These are phyloP conservation scores for Rhamnella rubrinervis DNA, from an alignment of 331 rosid genomes.

Conservation along the genomic window DNA sequence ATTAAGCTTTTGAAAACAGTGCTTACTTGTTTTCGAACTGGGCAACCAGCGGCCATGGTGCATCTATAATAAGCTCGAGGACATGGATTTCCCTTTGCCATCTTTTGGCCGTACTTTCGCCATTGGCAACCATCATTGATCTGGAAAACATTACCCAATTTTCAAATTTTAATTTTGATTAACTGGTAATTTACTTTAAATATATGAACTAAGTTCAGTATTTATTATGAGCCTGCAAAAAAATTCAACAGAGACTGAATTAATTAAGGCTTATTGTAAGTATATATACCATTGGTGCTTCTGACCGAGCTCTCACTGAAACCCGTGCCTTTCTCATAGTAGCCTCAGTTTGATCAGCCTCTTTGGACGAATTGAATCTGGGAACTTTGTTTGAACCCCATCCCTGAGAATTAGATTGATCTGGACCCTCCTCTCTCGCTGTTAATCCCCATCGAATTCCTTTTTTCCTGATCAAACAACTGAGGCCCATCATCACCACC, in stretches of 20 bases:
- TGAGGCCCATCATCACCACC: conserved; percentile 31
- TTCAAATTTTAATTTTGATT: neutral
- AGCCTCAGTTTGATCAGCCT: conserved; percentile 70
- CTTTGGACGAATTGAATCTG: conserved; percentile 44
- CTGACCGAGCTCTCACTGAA: conserved; percentile 80
- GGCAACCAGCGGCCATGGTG: conserved; percentile 89
- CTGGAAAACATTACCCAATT: conserved; percentile 30
- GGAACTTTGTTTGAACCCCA: conserved; percentile 46
- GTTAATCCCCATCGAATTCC: conserved; percentile 16
- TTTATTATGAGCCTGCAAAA: neutral
- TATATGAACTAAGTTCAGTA: neutral
- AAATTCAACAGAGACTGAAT: neutral
- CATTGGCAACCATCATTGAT: conserved; percentile 93
- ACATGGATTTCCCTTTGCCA: conserved; percentile 98
- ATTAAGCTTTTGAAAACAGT: neutral
- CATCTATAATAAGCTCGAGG: conserved; percentile 94
- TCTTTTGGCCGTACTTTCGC: conserved; percentile 92
- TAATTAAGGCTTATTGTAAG: neutral
- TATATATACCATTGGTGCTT: conserved; percentile 55
- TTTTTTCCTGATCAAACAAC: conserved; percentile 39
- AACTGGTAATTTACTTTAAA: no score
- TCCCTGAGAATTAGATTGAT: conserved; percentile 32
- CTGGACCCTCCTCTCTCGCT: conserved; percentile 45
- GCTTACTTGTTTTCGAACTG: conserved; percentile 83
- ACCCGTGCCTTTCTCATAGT: conserved; percentile 87